Percentiles rank a stretch among this genome's conserved stretches.
Conservation (phyloP, 2,329 filamentous ascomycete species). For the Fusarium agapanthi region DNA sequence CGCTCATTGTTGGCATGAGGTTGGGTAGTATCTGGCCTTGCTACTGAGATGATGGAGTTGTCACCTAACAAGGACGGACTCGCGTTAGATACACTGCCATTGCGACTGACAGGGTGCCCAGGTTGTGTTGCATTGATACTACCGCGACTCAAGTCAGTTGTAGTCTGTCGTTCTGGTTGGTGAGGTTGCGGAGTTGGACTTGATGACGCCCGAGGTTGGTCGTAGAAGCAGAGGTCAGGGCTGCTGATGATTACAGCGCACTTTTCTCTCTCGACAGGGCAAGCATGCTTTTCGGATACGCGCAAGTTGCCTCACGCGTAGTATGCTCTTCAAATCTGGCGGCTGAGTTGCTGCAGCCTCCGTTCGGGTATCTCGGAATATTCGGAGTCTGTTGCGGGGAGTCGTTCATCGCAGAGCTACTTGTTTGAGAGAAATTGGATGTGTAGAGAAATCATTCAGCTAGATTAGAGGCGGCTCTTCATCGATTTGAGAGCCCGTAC, state of each 20-base stretch:
- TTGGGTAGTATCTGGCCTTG: neutral
- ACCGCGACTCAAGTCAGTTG: accelerated
- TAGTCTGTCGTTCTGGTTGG: neutral
- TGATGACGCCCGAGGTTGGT: neutral
- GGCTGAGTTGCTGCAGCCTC: neutral
- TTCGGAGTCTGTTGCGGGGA: neutral
- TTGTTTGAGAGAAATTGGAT: accelerated
- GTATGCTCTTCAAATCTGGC: neutral
- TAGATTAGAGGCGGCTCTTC: neutral
- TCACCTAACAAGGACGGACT: slow-evolving; percentile 15
- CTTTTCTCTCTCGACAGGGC: slow-evolving; percentile 21
- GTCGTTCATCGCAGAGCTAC: neutral
- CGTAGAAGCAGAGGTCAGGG: slow-evolving; percentile 15
- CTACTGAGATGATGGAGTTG: slow-evolving; percentile 27
- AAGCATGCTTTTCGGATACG: slow-evolving; percentile 54
- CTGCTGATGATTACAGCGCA: slow-evolving; percentile 18
- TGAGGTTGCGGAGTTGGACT: neutral
- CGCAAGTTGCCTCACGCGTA: slow-evolving; percentile 5
- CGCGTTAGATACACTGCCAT: neutral
- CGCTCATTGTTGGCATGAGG: slow-evolving; percentile 11
- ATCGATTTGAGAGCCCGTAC: accelerated
- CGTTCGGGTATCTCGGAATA: neutral
- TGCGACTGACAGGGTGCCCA: accelerated
- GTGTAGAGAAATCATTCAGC: accelerated
- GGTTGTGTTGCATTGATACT: accelerated